Conservation (phyloP, 805 yeast species). For the Kluyveromyces dobzhanskii region DNA sequence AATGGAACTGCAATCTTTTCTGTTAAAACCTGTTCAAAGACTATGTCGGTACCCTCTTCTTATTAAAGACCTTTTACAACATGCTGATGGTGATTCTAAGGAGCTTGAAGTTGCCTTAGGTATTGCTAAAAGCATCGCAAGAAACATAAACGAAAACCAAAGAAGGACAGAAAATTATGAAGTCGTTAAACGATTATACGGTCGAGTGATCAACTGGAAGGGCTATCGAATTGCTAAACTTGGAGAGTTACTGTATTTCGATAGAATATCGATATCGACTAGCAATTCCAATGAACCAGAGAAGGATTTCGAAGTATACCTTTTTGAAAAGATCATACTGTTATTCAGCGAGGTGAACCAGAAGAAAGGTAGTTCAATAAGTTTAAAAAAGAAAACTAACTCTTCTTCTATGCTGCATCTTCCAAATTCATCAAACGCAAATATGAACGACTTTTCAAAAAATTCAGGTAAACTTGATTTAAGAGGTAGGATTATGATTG, state of each 20-base stretch:
- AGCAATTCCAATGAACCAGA: conserved; percentile 52
- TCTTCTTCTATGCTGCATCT: conserved; percentile 12
- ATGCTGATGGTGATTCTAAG: conserved; percentile 40
- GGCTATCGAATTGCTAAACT: conserved; percentile 73
- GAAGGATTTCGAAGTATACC: conserved; percentile 79
- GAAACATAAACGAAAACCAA: conserved; percentile 86
- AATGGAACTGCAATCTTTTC: conserved; percentile 80
- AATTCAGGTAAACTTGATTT: conserved; percentile 43
- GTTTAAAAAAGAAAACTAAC: conserved; percentile 30
- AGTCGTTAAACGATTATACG: conserved; percentile 56
- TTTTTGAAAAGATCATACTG: conserved; percentile 66
- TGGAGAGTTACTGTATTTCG: conserved; percentile 78
- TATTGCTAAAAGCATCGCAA: conserved; percentile 76
- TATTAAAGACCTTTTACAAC: conserved; percentile 63
- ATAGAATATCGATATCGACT: conserved; percentile 44
- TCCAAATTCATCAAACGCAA: conserved; percentile 10
- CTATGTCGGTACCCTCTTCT: conserved; percentile 91
- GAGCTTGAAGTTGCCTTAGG: conserved; percentile 66
- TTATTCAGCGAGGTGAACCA: conserved; percentile 53
- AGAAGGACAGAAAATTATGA: conserved; percentile 82
- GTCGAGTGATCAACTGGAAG: conserved; percentile 83
- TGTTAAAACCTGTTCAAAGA: conserved; percentile 92
- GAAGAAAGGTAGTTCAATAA: conserved; percentile 41
- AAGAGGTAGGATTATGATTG: conserved; percentile 75
- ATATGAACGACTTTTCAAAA: conserved; percentile 9